Evolutionary conservation across 1,139 yeast genomes (phyloP).

Genomic region (Lizanozyma gosingica): DNA sequence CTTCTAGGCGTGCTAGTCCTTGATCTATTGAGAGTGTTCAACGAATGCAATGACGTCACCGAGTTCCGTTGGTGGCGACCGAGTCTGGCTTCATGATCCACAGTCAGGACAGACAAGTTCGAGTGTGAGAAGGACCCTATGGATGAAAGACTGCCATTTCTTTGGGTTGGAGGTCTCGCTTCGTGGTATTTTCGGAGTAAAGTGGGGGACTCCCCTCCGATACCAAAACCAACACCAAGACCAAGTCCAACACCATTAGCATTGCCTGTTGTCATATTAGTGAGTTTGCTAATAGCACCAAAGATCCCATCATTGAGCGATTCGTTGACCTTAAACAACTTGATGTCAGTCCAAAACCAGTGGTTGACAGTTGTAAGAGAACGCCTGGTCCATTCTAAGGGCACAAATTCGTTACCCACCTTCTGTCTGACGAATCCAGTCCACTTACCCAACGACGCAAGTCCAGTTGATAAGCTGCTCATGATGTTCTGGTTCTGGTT

Average conservation of each 20-base stretch:
- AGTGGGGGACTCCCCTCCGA: constrained; percentile 15
- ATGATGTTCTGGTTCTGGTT: constrained; percentile 15
- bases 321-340: constrained; percentile 48
- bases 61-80: constrained; percentile 16
- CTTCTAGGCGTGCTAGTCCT: constrained; percentile 33
- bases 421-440: constrained; percentile 1
- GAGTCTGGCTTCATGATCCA: neutral
- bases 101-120: too few relatives aligned
- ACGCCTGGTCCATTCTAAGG: constrained; percentile 16
- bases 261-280: neutral
- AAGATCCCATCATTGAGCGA: constrained; percentile 14
- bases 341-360: constrained; percentile 61
- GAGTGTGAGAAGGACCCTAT: too few relatives aligned
- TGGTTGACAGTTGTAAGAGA: constrained; percentile 28
- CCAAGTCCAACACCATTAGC: too few relatives aligned
- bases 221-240: too few relatives aligned
- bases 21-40: constrained; percentile 33
- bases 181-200: constrained; percentile 3
- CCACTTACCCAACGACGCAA: constrained; percentile 35
- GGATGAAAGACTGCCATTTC: neutral
- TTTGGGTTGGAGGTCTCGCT: neutral
- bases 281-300: neutral
- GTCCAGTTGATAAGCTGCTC: constrained; percentile 29
- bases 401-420: constrained; percentile 4
- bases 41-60: constrained; percentile 32